Base-by-base conservation (phyloP, 805 yeast species). In the Torulaspora indica region DNA sequence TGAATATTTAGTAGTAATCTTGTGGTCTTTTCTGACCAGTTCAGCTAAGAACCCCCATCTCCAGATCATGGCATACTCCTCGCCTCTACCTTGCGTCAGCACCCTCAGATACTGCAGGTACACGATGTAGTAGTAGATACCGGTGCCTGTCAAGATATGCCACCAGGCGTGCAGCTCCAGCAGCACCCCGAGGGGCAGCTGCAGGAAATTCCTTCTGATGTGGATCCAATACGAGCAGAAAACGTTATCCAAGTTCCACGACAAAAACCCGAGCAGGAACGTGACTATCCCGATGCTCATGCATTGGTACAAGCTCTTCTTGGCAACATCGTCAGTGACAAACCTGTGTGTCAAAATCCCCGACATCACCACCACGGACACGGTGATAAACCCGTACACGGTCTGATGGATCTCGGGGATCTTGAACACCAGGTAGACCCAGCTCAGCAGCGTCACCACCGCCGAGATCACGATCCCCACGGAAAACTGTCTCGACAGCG, bases 131-230 rank as follows among this genome's bases (percentile, higher is more conserved):
- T 74, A 85, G 66, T 90, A 90, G 12, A 91, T 91, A 0, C 97
- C 96, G 12, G 79, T 69, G 0, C 95, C 95, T 0, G 93, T 85
- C 53, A 85, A 73, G 8, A 85, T 68, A 61, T 90, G 98, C 98
- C 98, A 90, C 97, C 97, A 91, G 18, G 95, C 96, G 58, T 90
- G 98, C 17, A 95, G 85, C 64, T 90, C 98, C 30, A 90, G 71
- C 4, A 91, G 53, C 49, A 89, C 76, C 0, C 97, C 97, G 42
- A 82, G 76, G 2, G 97, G 96, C 31, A 61, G 41, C 68, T 84
- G 76, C 3, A 96, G 95, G 7, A 79, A 61, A 3, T 66, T 53
- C 47, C 93, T 75, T 61, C 96, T 76, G 14, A 77, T 58, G 7
- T 64, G 49, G 30, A 81, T 74, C 64, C 86, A 81, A 18, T 62